Evolutionary conservation across 148 eudicot species (phyloP), one percentile per base, ranked within the genome.

Genomic region (Vaccinium myrtillus): DNA sequence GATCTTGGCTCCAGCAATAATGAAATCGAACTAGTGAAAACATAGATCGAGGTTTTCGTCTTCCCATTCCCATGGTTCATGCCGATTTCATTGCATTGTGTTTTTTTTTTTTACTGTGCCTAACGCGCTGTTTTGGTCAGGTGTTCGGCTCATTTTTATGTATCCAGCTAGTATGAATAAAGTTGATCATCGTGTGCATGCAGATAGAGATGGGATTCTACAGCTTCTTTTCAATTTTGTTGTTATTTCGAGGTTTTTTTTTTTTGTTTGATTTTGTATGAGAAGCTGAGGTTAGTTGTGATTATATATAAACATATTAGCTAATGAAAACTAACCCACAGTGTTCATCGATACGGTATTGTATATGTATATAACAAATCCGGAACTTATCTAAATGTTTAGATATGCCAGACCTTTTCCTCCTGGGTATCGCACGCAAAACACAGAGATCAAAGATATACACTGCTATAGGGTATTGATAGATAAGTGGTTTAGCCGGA

Each of bases 1-100:
- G 53, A 10, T 63, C 32, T 82, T 78, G 50, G 49, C 82, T 53
- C 71, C 67, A 8, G 21, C 54, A 58, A 8, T 67, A 70, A 30
- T 59, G 82, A 86, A 78, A 77, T 78, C 30, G 19, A 86, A 61
- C 19, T 30, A 76, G 53, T 23, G 43, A 5, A 63, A 59, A 27
- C 25, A 53, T 19, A 2, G 11, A 59, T 79, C 7, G 58, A 80
- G 79, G 50, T 71, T 73, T 58, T 56, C 19, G 49, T 27, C 81
- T 43, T 43, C 25, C 11, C 78, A 19, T 75, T 43, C n/a, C 78
- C 53, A 19, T 14, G 11, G 12, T 7, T 75, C 78, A 75, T 75
- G 9, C 6, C 8, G 23, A 43, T 43, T 6, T 46, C 53, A 46
- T 75, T 18, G 13, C 56, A 8, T 9, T 76, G 8, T 49, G 16